These are phyloP conservation scores for Knufia fluminis DNA, from an alignment of 2,329 filamentous ascomycete species.

Conservation along the genomic window DNA sequence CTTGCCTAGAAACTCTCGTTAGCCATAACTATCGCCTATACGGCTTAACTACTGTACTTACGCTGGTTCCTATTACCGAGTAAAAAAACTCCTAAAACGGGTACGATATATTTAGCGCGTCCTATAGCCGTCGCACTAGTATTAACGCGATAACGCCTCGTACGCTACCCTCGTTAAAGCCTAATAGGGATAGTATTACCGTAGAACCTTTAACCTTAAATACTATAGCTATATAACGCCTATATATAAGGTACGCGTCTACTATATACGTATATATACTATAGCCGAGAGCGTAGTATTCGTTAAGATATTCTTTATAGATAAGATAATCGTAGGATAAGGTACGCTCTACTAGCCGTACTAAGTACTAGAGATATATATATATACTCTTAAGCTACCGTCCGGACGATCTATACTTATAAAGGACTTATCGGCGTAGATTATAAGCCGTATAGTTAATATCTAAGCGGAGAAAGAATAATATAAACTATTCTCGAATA, in stretches of 20 bases:
- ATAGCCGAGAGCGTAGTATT: slow-evolving; percentile 4
- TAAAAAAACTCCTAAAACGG: slow-evolving; percentile 6
- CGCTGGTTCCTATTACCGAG: slow-evolving; percentile 6
- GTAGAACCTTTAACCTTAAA: slow-evolving; percentile 19
- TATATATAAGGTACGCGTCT: slow-evolving; percentile 1
- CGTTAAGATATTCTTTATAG: slow-evolving; percentile 9
- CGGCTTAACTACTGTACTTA: background rate
- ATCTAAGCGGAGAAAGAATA: background rate
- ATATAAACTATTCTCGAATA: background rate
- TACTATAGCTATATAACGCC: background rate
- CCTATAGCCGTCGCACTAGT: slow-evolving; percentile 3
- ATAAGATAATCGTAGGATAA: slow-evolving; percentile 1
- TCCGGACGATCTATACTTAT: background rate
- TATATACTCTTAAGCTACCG: background rate
- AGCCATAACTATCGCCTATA: background rate
- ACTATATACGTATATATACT: slow-evolving; percentile 4
- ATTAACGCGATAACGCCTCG: slow-evolving; percentile 20
- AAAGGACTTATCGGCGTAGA: slow-evolving; percentile 4
- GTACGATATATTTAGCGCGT: slow-evolving; percentile 1
- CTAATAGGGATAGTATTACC: slow-evolving; percentile 22
- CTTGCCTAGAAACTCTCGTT: background rate
- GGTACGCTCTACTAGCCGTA: slow-evolving; percentile 5
- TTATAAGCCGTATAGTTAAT: background rate
- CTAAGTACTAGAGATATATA: slow-evolving; percentile 3
- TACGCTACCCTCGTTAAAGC: slow-evolving; percentile 24